A percentile compares a stretch with the other conserved stretches of the same genome.
These are phyloP conservation scores for Botryosphaeria dothidea DNA, from an alignment of 2,329 filamentous ascomycete species.

Conservation along the genomic window DNA sequence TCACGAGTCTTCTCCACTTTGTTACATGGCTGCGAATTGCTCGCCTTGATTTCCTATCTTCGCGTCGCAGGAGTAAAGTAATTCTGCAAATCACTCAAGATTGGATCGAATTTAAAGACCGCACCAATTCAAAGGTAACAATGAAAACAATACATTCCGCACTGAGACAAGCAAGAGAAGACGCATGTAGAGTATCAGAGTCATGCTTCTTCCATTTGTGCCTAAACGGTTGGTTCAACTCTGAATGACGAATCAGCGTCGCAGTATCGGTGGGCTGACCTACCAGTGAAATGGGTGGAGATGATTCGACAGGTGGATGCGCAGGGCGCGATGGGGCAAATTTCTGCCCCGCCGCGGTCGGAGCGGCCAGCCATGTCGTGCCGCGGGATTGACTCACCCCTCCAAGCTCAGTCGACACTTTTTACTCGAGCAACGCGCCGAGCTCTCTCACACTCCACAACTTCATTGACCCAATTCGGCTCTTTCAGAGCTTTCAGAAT, in stretches of 20 bases:
- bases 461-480: neutral
- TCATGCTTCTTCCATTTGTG: no score
- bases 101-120: no score
- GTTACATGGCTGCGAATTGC: no score
- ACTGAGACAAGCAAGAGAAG: no score
- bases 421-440: neutral
- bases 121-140: no score
- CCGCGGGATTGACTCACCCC: slow-evolving; percentile 13
- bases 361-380: neutral
- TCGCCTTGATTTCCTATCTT: no score
- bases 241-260: neutral
- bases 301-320: neutral
- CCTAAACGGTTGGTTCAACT: neutral
- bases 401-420: slow-evolving; percentile 15
- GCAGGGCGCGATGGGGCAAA: neutral
- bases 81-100: no score
- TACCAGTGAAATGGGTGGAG: neutral
- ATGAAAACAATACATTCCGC: no score
- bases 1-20: no score
- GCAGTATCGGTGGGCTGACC: neutral
- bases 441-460: neutral
- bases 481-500: neutral
- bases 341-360: slow-evolving; percentile 6
- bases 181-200: no score
- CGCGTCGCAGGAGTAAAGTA: no score